Conservation (phyloP, 306 rosid species). For the Castanea sativa region DNA sequence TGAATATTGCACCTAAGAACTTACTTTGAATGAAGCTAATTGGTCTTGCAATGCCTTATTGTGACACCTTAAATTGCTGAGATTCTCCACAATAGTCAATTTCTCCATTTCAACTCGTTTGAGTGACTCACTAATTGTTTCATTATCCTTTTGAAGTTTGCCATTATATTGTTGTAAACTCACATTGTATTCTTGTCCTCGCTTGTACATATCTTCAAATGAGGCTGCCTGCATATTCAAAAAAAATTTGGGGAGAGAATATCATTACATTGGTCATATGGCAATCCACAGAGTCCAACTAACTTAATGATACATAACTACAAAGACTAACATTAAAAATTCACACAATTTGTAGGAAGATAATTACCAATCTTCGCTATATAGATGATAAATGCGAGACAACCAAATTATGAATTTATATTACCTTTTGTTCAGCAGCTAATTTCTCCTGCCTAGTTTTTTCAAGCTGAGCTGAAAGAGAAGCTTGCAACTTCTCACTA, state of each 20-base stretch:
- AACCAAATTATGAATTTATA: not conserved
- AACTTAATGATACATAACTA: not conserved
- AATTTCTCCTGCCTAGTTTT: constrained; percentile 59
- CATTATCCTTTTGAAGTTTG: constrained; percentile 75
- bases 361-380: not conserved
- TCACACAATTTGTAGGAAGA: not conserved
- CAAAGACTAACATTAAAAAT: not conserved
- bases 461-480: constrained; percentile 65
- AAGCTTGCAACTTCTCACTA: constrained; percentile 49
- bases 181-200: constrained; percentile 84
- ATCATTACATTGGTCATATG: not conserved
- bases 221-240: constrained; percentile 58
- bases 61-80: constrained; percentile 70
- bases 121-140: constrained; percentile 57
- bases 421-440: constrained; percentile 72
- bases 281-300: not conserved
- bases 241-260: not conserved
- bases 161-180: constrained; percentile 80
- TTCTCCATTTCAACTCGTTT: constrained; percentile 79
- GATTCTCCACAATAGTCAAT: constrained; percentile 68
- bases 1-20: constrained; percentile 6
- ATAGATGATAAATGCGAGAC: not conserved
- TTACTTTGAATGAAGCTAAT: constrained; percentile 62
- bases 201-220: constrained; percentile 70
- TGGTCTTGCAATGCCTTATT: constrained; percentile 78